Evolutionary conservation across 768 basidiomycete genomes (phyloP), one percentile per base, ranked within the genome.

Genomic region (Cyclocybe cylindracea): DNA sequence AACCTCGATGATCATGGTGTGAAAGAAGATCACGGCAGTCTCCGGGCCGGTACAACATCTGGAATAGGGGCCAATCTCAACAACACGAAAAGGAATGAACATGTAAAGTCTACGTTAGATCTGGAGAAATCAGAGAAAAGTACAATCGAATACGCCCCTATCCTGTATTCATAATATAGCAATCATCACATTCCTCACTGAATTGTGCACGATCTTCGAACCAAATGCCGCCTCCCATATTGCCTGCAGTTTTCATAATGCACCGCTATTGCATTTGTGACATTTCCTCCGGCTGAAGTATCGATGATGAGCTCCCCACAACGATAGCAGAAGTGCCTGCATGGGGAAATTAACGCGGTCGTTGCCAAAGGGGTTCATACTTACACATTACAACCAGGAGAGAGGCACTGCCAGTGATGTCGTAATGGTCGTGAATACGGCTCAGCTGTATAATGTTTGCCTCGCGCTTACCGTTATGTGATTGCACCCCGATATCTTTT

Each of bases 301-400:
- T 59, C 57, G 11, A 76, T 69, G 41, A 83, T 83, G 43, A 70
- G 57, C 4, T 64, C 59, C 14, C 80, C 81, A 48, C 81, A 83
- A 24, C 63, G 39, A 51, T 83, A 83, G 56, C 82, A 83, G 58
- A 83, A 83, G 60, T 83, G 82, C 11, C 67, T 70, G 31, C 8
- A 47, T 31, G 18, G 5, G 39, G 16, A n/a, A 4, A 41, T 46
- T 18, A 4, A 35, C 8, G 31, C 34, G 2, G 14, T 34, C 19
- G 33, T 13, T 8, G 39, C 38, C 16, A 48, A 16, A 52, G 39
- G 46, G n/a, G 33, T 16, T 16, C 16, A 16, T 16, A 43, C 69
- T 56, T 53, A 71, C 55, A 77, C 74, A 51, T 79, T 80, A 62
- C 83, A 85, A 7, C 76, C 79, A 5, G 79, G 79, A 3, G 79